Base-by-base conservation (phyloP, 2,329 filamentous ascomycete species). In the Emergomyces africanus region DNA sequence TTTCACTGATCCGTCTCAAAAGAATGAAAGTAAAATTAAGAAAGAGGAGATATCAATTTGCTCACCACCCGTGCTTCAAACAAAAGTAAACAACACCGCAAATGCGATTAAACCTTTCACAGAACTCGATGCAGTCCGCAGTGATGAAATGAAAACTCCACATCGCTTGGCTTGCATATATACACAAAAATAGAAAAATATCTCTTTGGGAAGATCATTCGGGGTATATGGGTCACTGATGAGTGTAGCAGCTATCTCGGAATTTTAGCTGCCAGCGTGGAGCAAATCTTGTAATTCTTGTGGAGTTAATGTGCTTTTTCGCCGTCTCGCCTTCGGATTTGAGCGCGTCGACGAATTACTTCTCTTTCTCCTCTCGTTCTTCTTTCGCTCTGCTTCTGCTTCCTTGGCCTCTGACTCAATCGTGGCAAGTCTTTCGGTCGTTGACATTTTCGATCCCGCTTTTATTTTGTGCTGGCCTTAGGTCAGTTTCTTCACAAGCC, bases 371-470 rank as follows among this genome's bases (percentile, higher is more conserved):
- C 67, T 68, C 57, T 73, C 70, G 37, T 64, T 64, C 59, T 70
- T 70, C 60, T 69, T 69, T 54, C 67, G 66, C 23, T 66, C 63
- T 62, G 67, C 66, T 59, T 71, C 70, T 10, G 72, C 73, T 39
- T 69, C 70, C 42, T 70, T 68, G 25, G 76, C 76, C 62, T 78
- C 75, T 23, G 71, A 70, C 63, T 77, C 72, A 4, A 71, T 73
- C 0, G 68, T 70, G 14, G 73, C 74, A 10, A 78, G 70, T 61
- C 77, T 78, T 61, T 78, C 72, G 5, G 70, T 59, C 5, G 78
- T 66, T 39, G 71, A 75, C 58, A 72, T 63, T n/a, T 64, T 65
- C 5, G 66, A 60, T 46, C 66, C 64, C n/a, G 51, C 4, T 8
- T 57, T 59, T 18, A 56, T 42, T 33, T 62, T 62, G 61, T 63